These are phyloP conservation scores for Colletotrichum phormii DNA, from an alignment of 2,329 filamentous ascomycete genomes.

Conservation along the genomic window DNA sequence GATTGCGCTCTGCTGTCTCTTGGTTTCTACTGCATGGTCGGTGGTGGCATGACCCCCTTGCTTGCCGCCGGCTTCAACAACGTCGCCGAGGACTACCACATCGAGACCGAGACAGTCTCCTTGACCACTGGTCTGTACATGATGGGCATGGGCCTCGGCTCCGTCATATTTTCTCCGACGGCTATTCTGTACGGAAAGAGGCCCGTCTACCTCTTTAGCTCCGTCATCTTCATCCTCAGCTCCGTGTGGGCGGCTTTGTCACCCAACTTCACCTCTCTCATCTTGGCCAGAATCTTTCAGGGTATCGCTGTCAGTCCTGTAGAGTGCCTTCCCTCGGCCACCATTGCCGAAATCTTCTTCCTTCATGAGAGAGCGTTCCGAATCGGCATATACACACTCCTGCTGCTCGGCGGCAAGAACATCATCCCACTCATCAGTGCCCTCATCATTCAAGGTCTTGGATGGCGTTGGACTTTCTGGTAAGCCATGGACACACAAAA, in stretches of 20 bases:
- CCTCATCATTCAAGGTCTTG: constrained; percentile 79
- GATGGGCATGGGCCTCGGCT: constrained; percentile 90
- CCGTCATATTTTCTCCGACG: constrained; percentile 86
- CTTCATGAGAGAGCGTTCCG: constrained; percentile 93
- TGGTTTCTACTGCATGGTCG: constrained; percentile 92
- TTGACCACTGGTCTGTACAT: constrained; percentile 94
- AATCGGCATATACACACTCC: constrained; percentile 90
- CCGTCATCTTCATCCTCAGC: constrained; percentile 80
- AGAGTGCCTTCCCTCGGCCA: constrained; percentile 92
- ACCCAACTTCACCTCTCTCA: constrained; percentile 81
- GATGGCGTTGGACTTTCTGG: constrained; percentile 95
- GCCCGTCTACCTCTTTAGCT: constrained; percentile 85
- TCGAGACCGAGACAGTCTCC: constrained; percentile 79
- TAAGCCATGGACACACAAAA: constrained; percentile 52
- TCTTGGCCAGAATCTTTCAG: constrained; percentile 86
- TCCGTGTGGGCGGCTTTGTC: constrained; percentile 90
- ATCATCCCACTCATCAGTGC: constrained; percentile 88
- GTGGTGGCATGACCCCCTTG: constrained; percentile 91
- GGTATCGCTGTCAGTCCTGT: constrained; percentile 90
- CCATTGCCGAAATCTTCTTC: constrained; percentile 96
- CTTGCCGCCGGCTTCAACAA: constrained; percentile 90
- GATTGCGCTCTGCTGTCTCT: constrained; percentile 84
- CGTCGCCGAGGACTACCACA: constrained; percentile 73
- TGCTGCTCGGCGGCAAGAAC: constrained; percentile 92
- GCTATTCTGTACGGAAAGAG: constrained; percentile 93